Conservation (phyloP, 192 early-diverging fungal genomes). For the Glomus cerebriforme region DNA sequence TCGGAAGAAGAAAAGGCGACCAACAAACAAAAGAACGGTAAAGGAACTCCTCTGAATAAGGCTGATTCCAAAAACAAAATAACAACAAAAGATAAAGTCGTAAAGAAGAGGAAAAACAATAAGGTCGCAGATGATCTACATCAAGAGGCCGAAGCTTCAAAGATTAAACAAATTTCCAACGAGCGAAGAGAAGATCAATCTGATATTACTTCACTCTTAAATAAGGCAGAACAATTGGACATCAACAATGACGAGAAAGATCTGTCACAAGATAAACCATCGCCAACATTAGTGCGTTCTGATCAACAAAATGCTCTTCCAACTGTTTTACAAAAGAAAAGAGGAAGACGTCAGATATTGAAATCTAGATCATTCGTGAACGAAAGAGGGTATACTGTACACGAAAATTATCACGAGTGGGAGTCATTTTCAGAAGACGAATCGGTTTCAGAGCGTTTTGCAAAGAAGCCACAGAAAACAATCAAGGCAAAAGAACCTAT, state of each 20-base stretch:
- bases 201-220: too few species aligned
- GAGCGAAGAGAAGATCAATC: too few species aligned
- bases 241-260: neutral
- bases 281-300: too few species aligned
- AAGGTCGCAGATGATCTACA: neutral
- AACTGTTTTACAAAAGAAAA: neutral
- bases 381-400: neutral
- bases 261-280: neutral
- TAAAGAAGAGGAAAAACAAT: neutral
- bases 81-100: neutral
- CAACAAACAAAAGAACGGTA: neutral
- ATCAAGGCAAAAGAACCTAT: neutral
- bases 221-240: too few species aligned
- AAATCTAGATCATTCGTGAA: neutral
- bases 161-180: too few species aligned
- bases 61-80: neutral
- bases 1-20: neutral
- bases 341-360: neutral
- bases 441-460: neutral
- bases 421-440: neutral
- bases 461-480: neutral
- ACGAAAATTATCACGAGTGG: neutral
- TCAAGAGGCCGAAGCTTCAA: neutral
- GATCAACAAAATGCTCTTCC: neutral
- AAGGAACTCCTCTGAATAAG: neutral